Evolutionary conservation across 129 eudicot species (phyloP).

Genomic region (Centella asiatica): DNA sequence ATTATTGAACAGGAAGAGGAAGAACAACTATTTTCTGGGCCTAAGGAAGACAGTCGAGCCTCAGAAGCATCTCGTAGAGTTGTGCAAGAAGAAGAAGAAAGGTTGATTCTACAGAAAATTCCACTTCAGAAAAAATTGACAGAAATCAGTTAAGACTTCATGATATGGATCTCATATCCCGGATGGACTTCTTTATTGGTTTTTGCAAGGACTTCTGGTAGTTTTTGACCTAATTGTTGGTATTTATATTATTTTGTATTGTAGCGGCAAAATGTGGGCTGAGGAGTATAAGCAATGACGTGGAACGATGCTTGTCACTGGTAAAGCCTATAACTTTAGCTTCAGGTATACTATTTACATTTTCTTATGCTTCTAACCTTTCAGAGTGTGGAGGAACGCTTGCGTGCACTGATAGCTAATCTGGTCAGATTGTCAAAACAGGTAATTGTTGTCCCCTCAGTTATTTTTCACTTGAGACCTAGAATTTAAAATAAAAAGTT

Average conservation of each 20-base stretch:
- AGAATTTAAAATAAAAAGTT: neutral
- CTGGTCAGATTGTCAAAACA: conserved; percentile 73
- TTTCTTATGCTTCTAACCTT: conserved; percentile 18
- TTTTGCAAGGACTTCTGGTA: conserved; percentile 2
- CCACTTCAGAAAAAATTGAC: conserved; percentile 76
- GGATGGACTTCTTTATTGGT: neutral
- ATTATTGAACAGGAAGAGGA: conserved; percentile 75
- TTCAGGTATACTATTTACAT: conserved; percentile 1
- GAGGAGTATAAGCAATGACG: conserved; percentile 55
- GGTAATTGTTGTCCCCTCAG: conserved; percentile 32
- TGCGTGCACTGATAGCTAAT: conserved; percentile 67
- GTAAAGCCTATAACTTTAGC: conserved; percentile 27
- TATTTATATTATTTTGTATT: conserved; percentile 15
- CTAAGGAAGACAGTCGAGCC: conserved; percentile 74
- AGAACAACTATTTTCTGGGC: conserved; percentile 68
- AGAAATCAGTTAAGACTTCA: conserved; percentile 47
- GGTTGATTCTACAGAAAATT: conserved; percentile 56
- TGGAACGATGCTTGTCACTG: conserved; percentile 78
- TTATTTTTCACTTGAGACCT: neutral
- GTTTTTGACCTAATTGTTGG: conserved; percentile 9
- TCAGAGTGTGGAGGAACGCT: conserved; percentile 85
- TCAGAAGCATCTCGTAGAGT: conserved; percentile 77
- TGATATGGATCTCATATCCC: neutral
- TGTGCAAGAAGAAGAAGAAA: conserved; percentile 96
- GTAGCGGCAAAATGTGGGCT: conserved; percentile 75